These are phyloP conservation scores for Monosporozyma aerobia DNA, from an alignment of 805 yeast genomes.

Conservation along the genomic window DNA sequence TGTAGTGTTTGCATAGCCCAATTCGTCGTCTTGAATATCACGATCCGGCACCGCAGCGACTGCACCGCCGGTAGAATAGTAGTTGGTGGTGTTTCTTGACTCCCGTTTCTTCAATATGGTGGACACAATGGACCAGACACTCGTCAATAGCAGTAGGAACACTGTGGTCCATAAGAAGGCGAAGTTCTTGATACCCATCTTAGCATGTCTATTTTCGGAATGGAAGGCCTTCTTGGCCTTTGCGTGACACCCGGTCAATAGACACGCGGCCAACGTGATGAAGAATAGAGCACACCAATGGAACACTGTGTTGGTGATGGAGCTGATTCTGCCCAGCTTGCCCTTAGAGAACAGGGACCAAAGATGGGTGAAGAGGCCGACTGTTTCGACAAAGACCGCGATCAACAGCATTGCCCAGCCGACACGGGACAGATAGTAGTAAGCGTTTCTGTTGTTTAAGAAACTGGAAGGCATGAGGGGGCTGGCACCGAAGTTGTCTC, in stretches of 20 bases:
- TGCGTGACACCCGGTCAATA: slow-evolving; percentile 48
- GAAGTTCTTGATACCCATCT: slow-evolving; percentile 41
- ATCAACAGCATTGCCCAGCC: slow-evolving; percentile 56
- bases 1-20: not conserved
- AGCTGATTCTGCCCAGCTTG: slow-evolving; percentile 11
- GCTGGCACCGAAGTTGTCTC: slow-evolving; percentile 53
- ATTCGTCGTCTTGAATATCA: not conserved
- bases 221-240: slow-evolving; percentile 43
- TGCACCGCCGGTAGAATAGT: not conserved
- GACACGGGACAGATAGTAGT: slow-evolving; percentile 59
- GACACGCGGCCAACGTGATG: slow-evolving; percentile 36
- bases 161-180: slow-evolving; percentile 51
- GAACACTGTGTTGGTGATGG: slow-evolving; percentile 14
- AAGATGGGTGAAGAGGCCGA: slow-evolving; percentile 37
- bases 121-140: slow-evolving; percentile 17
- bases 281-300: slow-evolving; percentile 37
- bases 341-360: slow-evolving; percentile 13
- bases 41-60: not conserved
- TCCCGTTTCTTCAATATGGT: slow-evolving; percentile 5
- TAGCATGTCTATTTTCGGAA: slow-evolving; percentile 34
- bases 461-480: slow-evolving; percentile 48
- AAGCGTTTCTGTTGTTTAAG: slow-evolving; percentile 38
- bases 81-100: slow-evolving; percentile 1
- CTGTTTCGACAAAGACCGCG: slow-evolving; percentile 44
- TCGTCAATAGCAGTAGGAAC: slow-evolving; percentile 12